Percentiles rank a stretch among this genome's conserved stretches.
Evolutionary conservation across 768 basidiomycete species (phyloP).

Genomic region (Phylloporus scabripes): DNA sequence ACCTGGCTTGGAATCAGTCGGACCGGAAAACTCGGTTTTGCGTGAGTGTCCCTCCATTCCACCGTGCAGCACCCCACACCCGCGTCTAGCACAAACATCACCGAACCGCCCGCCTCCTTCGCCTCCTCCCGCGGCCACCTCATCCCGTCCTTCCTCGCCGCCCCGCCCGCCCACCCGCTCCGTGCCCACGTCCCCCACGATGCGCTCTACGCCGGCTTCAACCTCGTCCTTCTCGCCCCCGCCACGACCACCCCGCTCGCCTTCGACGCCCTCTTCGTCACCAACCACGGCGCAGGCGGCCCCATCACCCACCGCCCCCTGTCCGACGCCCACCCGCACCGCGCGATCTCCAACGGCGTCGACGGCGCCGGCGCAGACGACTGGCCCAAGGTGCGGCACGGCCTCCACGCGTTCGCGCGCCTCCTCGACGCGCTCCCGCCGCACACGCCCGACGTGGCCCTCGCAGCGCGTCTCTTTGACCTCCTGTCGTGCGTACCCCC

Average conservation of each 20-base stretch:
- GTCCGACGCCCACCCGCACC: constrained; percentile 42
- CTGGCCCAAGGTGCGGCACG: constrained; percentile 75
- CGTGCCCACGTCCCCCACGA: constrained; percentile 46
- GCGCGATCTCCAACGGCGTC: constrained; percentile 71
- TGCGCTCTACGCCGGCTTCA: constrained; percentile 71
- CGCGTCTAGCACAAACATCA: constrained; percentile 71
- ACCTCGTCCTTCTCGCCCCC: constrained; percentile 59
- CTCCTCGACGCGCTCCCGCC: constrained; percentile 37
- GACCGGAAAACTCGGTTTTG: constrained; percentile 59
- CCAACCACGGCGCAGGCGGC: constrained; percentile 70
- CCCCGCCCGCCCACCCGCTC: constrained; percentile 39
- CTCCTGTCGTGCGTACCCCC: constrained; percentile 57
- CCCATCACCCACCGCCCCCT: constrained; percentile 49
- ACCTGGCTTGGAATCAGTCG: constrained; percentile 77
- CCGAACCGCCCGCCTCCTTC: constrained; percentile 50
- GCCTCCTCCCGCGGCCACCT: constrained; percentile 64
- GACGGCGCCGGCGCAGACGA: constrained; percentile 54
- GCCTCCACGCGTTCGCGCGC: constrained; percentile 41
- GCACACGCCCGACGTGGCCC: constrained; percentile 42
- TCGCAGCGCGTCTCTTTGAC: constrained; percentile 56
- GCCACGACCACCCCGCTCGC: constrained; percentile 27
- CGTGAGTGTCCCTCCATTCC: constrained; percentile 45
- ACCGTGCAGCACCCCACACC: background rate
- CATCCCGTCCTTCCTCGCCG: constrained; percentile 60
- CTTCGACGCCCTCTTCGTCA: constrained; percentile 54